phyloP scores from a whole-genome alignment of 306 rosid genomes.

The Inga oerstediana region DNA sequence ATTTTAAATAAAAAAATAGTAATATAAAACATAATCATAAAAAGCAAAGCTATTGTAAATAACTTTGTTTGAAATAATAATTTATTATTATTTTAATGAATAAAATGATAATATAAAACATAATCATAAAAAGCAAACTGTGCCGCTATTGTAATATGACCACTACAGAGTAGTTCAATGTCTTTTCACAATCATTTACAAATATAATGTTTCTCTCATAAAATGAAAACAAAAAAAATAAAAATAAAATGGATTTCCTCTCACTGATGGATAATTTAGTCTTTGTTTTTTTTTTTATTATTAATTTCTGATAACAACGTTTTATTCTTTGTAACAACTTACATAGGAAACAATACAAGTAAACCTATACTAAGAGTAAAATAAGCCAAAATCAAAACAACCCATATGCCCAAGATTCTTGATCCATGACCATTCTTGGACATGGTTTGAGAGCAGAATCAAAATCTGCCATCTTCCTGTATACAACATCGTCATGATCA shows the following conservation, averaged over 20 bases:
- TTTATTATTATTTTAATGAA: no score
- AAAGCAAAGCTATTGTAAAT: no score
- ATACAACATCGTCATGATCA: conserved; percentile 32
- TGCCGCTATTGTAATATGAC: not conserved
- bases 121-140: not conserved
- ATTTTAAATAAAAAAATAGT: no score
- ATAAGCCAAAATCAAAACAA: conserved; percentile 41
- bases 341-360: conserved; percentile 37
- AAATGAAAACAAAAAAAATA: not conserved
- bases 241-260: not conserved
- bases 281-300: not conserved
- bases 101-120: not conserved
- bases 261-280: not conserved
- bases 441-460: conserved; percentile 43
- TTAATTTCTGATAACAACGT: not conserved
- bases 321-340: conserved; percentile 34
- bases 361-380: not conserved
- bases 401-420: conserved; percentile 57
- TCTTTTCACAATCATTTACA: not conserved
- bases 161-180: not conserved
- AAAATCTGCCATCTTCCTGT: conserved; percentile 32
- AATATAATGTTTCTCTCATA: not conserved
- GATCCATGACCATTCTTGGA: conserved; percentile 47
- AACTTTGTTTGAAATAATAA: no score
- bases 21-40: no score